Conservation (phyloP, 306 rosid genomes). For the Cercis canadensis region DNA sequence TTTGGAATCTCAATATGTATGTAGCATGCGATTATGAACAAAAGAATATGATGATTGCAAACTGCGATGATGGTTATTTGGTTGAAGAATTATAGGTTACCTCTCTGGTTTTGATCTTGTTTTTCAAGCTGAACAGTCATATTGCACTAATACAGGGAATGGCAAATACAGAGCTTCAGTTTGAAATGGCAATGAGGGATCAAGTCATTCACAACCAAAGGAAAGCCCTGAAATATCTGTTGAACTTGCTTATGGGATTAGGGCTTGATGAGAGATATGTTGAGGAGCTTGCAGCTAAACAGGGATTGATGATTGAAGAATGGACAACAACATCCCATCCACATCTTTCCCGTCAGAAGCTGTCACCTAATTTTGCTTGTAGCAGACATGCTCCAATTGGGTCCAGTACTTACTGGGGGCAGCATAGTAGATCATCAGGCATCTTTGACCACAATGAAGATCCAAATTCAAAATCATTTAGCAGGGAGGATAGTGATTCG, state of each 20-base stretch:
- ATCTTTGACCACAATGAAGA: constrained; percentile 42
- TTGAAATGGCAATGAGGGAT: constrained; percentile 74
- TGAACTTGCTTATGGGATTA: constrained; percentile 66
- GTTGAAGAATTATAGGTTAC: neutral
- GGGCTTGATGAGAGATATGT: constrained; percentile 62
- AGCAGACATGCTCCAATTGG: constrained; percentile 37
- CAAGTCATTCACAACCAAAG: constrained; percentile 66
- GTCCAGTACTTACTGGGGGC: constrained; percentile 33
- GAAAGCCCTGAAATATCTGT: constrained; percentile 54
- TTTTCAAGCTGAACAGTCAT: constrained; percentile 1
- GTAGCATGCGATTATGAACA: neutral
- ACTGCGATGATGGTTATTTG: neutral
- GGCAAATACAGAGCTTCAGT: constrained; percentile 69
- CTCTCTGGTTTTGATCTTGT: neutral
- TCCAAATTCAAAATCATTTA: constrained; percentile 29
- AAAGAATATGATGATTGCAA: neutral
- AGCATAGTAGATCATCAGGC: constrained; percentile 46
- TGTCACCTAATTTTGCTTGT: constrained; percentile 36
- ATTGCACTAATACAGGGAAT: constrained; percentile 47
- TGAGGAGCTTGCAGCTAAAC: constrained; percentile 55
- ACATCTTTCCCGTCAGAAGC: constrained; percentile 45
- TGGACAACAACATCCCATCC: constrained; percentile 45
- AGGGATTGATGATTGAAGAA: constrained; percentile 65
- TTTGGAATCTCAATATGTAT: too few species aligned
- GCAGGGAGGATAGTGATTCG: constrained; percentile 31